Evolutionary conservation across 345 rosid genomes (phyloP).

Genomic region (Salix purpurea): DNA sequence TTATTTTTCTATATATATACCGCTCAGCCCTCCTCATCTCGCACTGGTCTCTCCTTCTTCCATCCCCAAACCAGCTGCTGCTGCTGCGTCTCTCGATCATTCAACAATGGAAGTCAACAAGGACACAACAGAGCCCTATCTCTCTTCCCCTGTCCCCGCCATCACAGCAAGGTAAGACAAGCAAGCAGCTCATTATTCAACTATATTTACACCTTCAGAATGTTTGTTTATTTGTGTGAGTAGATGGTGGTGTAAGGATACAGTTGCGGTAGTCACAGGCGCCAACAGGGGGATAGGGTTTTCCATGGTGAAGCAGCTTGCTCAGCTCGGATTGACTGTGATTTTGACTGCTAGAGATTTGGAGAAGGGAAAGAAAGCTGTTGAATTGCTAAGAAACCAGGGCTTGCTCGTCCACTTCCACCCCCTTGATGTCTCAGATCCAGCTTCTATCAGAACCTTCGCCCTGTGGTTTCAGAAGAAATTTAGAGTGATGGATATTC

Average conservation of each 20-base stretch:
- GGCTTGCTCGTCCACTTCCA: slow-evolving; percentile 46
- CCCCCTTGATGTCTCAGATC: slow-evolving; percentile 59
- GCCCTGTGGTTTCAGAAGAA: slow-evolving; percentile 41
- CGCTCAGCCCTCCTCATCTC: neutral
- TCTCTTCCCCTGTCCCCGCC: neutral
- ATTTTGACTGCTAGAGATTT: slow-evolving; percentile 68
- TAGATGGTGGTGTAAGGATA: slow-evolving; percentile 79
- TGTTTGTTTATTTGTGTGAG: neutral
- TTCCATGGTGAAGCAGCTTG: slow-evolving; percentile 60
- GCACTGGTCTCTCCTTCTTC: neutral
- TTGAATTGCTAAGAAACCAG: slow-evolving; percentile 34
- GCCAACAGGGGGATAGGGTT: slow-evolving; percentile 84
- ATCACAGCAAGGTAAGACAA: neutral
- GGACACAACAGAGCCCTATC: neutral
- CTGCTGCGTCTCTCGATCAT: neutral
- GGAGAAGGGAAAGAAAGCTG: slow-evolving; percentile 49
- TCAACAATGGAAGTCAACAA: slow-evolving; percentile 2
- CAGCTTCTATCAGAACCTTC: slow-evolving; percentile 53
- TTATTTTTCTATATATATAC: neutral
- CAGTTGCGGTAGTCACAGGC: slow-evolving; percentile 76
- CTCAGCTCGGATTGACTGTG: slow-evolving; percentile 61
- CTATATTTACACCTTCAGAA: neutral
- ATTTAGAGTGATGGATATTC: slow-evolving; percentile 56
- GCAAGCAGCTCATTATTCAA: neutral
- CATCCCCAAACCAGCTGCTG: neutral